phyloP scores from a whole-genome alignment of 2,329 filamentous ascomycete genomes.

The Sarocladium strictum region DNA sequence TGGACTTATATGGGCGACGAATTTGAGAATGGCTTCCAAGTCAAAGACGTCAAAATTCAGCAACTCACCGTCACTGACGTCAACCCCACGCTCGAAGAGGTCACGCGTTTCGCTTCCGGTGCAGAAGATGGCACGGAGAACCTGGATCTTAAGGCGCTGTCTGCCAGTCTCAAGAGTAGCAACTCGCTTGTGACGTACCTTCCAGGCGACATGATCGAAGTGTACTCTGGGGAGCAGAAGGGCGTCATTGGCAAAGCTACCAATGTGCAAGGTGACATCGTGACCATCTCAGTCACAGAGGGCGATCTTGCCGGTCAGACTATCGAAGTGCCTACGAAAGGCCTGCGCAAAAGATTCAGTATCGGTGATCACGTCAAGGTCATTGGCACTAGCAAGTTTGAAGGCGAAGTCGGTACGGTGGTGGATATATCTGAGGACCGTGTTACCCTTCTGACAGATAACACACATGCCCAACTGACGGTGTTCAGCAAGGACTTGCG shows the following conservation, averaged over 20 bases:
- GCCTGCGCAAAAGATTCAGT: slow-evolving; percentile 85
- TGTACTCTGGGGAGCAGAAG: slow-evolving; percentile 91
- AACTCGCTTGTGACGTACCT: slow-evolving; percentile 79
- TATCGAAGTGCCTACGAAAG: slow-evolving; percentile 89
- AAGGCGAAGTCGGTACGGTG: slow-evolving; percentile 95
- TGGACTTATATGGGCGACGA: slow-evolving; percentile 85
- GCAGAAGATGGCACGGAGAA: slow-evolving; percentile 91
- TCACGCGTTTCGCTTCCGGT: slow-evolving; percentile 86
- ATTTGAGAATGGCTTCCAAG: slow-evolving; percentile 86
- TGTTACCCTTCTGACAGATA: slow-evolving; percentile 88
- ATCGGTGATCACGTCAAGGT: slow-evolving; percentile 98
- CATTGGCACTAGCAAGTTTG: slow-evolving; percentile 88
- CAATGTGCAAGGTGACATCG: slow-evolving; percentile 85
- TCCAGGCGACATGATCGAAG: slow-evolving; percentile 92
- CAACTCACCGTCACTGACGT: slow-evolving; percentile 82
- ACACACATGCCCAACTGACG: slow-evolving; percentile 87
- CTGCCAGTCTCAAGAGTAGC: slow-evolving; percentile 81
- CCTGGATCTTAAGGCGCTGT: slow-evolving; percentile 83
- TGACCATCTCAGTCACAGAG: slow-evolving; percentile 78
- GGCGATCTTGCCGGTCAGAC: slow-evolving; percentile 76
- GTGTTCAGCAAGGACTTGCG: slow-evolving; percentile 97
- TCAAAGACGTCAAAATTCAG: slow-evolving; percentile 91
- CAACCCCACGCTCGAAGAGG: slow-evolving; percentile 88
- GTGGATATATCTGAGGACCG: slow-evolving; percentile 89
- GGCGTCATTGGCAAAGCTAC: slow-evolving; percentile 82